Evolutionary conservation across 352 stramenopile genomes (phyloP).

Genomic region (Nothophytophthora sp.): DNA sequence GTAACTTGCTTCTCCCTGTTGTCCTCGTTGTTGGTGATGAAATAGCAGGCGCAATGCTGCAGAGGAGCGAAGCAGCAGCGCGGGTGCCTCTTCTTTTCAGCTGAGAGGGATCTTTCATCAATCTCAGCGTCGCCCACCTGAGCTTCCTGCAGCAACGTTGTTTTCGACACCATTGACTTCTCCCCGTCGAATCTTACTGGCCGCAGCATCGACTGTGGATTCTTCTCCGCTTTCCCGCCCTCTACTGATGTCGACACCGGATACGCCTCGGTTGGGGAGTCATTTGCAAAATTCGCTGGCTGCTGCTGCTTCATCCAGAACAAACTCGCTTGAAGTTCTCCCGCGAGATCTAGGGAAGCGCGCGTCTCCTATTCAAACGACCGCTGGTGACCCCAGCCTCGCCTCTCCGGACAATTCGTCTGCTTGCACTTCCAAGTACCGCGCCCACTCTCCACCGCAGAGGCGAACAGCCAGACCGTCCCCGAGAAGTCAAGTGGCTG

Average conservation of each 20-base stretch:
- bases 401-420: background rate
- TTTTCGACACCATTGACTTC: slow-evolving; percentile 1
- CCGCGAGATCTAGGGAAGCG: background rate
- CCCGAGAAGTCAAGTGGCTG: slow-evolving; percentile 15
- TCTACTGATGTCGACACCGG: background rate
- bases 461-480: slow-evolving; percentile 17
- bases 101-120: slow-evolving; percentile 28
- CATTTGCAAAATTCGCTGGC: background rate
- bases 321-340: background rate
- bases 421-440: background rate
- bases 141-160: slow-evolving; percentile 9
- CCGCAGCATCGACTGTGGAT: background rate
- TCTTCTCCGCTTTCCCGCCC: background rate
- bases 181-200: slow-evolving; percentile 4
- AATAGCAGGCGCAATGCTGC: background rate
- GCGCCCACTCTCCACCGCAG: slow-evolving; percentile 1
- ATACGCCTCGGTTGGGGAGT: slow-evolving; percentile 1
- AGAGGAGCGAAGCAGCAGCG: slow-evolving; percentile 1
- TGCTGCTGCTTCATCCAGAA: background rate
- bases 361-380: background rate
- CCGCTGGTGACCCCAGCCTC: background rate
- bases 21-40: background rate
- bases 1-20: background rate
- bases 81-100: background rate
- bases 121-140: slow-evolving; percentile 16